A percentile compares a stretch with the other conserved stretches of the same genome.
Evolutionary conservation across 345 rosid species (phyloP).

Genomic region (Gossypium turneri): DNA sequence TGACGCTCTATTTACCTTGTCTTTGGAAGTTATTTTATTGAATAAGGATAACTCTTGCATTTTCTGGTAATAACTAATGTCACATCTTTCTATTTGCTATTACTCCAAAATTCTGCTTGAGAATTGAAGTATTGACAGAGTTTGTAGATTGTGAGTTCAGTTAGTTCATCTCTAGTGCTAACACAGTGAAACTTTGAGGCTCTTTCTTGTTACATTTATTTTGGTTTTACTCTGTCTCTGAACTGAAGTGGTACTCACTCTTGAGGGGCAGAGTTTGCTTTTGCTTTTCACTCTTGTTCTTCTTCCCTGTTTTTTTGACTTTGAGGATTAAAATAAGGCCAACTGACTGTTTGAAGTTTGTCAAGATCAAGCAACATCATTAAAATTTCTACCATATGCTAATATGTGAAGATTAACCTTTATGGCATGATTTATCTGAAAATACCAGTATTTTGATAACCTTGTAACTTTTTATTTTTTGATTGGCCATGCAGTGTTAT

Average conservation of each 20-base stretch:
- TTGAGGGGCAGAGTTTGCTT: neutral
- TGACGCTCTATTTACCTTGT: neutral
- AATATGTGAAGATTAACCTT: neutral
- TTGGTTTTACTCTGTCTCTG: neutral
- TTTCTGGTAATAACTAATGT: neutral
- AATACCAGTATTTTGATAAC: neutral
- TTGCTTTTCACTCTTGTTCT: neutral
- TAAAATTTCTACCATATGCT: neutral
- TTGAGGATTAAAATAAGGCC: neutral
- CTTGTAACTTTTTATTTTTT: neutral
- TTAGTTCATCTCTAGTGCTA: neutral
- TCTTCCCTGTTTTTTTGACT: neutral
- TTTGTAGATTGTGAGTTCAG: neutral
- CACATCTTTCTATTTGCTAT: neutral
- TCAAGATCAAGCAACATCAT: neutral
- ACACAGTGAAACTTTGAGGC: neutral
- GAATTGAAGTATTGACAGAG: neutral
- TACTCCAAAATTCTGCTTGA: neutral
- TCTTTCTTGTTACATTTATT: neutral
- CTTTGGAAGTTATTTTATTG: neutral
- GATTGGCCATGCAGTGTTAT: conserved; percentile 44
- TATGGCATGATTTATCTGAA: neutral
- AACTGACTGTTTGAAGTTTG: neutral
- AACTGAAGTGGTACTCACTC: neutral
- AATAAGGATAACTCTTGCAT: neutral